Evolutionary conservation across 495 filamentous ascomycete species (phyloP), one percentile per base, ranked within the genome.

Genomic region (Podospora appendiculata): DNA sequence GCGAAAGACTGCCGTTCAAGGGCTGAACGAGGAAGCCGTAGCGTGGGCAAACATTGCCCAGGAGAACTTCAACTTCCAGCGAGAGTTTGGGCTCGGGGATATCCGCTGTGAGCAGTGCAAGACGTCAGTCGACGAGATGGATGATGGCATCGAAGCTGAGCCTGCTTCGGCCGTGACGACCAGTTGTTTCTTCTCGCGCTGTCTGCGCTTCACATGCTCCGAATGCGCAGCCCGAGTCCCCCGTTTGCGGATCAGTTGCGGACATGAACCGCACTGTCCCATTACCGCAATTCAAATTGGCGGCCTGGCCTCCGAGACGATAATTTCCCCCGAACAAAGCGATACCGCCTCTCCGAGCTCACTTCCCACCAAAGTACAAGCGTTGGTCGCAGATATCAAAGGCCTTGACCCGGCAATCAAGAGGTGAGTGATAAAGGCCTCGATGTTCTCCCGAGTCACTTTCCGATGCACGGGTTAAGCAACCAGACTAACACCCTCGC

Each of bases 1-100:
- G 9, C 6, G 25, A 25, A 25, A 25, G 25, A 25, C 14, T 2
- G 17, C 14, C 3, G 16, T 9, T 9, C 42, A 39, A 9, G 34
- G n/a, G 7, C 6, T 16, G n/a, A n/a, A 16, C 34, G 6, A 17
- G 5, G 14, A 25, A 40, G 36, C 32, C 0, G 19, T 38, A 2
- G 49, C 63, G 17, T 67, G 63, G 61, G 17, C 14, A 7, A 18
- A 42, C 2, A 18, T 50, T 3, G 60, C 67, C 0, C 67, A 70
- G 43, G 45, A 53, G 18, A 34, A 51, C 4, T 64, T 70, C 44
- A 61, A 64, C 25, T 9, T 61, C 16, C 67, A 52, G 12, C 38
- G 45, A 1, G 60, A 50, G 16, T 54, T 62, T 8, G 57, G 19
- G 49, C 34, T 36, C 50, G 0, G 16, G 62, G 19, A 13, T 4